phyloP scores from a whole-genome alignment of 306 rosid species.

The Boehmeria nivea region DNA sequence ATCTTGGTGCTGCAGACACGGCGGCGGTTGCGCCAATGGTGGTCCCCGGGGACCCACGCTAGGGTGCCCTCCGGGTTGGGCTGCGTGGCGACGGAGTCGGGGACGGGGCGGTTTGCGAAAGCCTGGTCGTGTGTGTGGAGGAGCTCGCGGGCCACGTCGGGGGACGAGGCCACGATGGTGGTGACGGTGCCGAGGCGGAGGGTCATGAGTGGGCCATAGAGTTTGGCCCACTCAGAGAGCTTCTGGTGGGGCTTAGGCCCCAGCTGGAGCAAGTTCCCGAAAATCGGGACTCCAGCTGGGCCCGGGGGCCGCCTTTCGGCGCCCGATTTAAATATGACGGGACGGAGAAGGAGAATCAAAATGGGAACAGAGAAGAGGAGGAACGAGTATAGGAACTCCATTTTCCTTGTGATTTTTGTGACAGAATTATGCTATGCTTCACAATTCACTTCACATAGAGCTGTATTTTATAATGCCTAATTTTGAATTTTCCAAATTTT shows the following conservation, averaged over 20 bases:
- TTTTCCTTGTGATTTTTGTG: background rate
- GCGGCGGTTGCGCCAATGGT: constrained; percentile 46
- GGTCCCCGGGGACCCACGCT: constrained; percentile 46
- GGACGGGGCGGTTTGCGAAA: constrained; percentile 30
- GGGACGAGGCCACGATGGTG: constrained; percentile 25
- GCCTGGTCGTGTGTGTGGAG: constrained; percentile 25
- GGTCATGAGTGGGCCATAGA: constrained; percentile 49
- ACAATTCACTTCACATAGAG: no score
- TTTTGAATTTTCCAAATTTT: no score
- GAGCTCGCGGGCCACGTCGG: constrained; percentile 22
- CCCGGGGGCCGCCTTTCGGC: constrained; percentile 35
- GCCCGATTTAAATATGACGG: background rate
- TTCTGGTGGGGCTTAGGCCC: constrained; percentile 37
- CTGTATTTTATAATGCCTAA: no score
- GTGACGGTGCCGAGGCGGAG: constrained; percentile 43
- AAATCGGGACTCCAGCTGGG: constrained; percentile 42
- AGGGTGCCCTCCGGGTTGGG: constrained; percentile 52
- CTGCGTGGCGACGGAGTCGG: constrained; percentile 40
- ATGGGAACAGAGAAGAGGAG: constrained; percentile 23
- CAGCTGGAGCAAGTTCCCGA: constrained; percentile 56
- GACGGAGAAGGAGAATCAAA: constrained; percentile 1
- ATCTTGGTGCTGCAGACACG: constrained; percentile 47
- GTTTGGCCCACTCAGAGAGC: constrained; percentile 33
- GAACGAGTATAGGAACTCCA: constrained; percentile 23
- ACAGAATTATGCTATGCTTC: no score